phyloP scores from a whole-genome alignment of 2,329 filamentous ascomycete species.

The Grosmannia serpens region DNA sequence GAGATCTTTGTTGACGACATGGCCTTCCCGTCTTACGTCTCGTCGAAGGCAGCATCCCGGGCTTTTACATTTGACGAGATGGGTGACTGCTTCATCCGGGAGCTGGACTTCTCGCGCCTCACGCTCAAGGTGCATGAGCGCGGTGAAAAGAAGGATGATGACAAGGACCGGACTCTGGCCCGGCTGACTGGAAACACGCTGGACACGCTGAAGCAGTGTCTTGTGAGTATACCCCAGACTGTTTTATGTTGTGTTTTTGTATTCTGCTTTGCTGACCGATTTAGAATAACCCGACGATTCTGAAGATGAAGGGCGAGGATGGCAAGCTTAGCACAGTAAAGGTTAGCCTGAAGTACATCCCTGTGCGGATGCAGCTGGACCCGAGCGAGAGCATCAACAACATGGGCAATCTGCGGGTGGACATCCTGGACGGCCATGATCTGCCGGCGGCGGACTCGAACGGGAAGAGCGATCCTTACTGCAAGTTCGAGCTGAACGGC shows the following conservation, averaged over 20 bases:
- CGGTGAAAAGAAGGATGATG: slow-evolving; percentile 57
- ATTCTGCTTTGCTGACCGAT: neutral
- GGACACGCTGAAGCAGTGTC: slow-evolving; percentile 74
- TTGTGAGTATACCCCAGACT: slow-evolving; percentile 41
- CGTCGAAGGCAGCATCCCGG: slow-evolving; percentile 60
- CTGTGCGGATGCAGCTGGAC: slow-evolving; percentile 86
- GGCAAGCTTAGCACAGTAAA: slow-evolving; percentile 70
- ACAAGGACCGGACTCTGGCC: slow-evolving; percentile 61
- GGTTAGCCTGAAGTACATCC: slow-evolving; percentile 89
- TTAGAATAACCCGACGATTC: slow-evolving; percentile 77
- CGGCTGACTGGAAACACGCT: slow-evolving; percentile 77
- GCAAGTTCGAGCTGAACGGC: slow-evolving; percentile 84
- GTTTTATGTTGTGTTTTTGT: neutral
- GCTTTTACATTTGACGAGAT: slow-evolving; percentile 76
- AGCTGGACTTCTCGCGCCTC: slow-evolving; percentile 91
- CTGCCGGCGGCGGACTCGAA: slow-evolving; percentile 93
- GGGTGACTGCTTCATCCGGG: slow-evolving; percentile 89
- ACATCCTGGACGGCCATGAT: slow-evolving; percentile 74
- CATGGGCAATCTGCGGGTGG: slow-evolving; percentile 89
- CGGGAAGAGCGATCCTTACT: slow-evolving; percentile 94
- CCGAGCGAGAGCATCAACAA: slow-evolving; percentile 98
- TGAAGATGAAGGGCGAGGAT: slow-evolving; percentile 68
- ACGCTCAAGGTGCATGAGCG: slow-evolving; percentile 80
- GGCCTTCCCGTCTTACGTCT: slow-evolving; percentile 79
- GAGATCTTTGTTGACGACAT: slow-evolving; percentile 93